phyloP scores from a whole-genome alignment of 2,329 filamentous ascomycete genomes.

The Paecilomyces dactylethromorphus region DNA sequence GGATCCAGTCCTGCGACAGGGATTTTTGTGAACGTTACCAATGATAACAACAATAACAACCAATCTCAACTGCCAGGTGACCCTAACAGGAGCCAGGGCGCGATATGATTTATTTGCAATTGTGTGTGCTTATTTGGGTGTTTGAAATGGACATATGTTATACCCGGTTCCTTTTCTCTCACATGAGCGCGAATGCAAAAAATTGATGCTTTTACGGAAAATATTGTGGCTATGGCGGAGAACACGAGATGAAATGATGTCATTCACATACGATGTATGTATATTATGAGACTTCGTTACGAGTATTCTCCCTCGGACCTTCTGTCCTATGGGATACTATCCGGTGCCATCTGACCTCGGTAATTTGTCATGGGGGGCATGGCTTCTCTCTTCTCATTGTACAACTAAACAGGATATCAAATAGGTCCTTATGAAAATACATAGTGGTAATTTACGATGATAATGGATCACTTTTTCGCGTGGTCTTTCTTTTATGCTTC shows the following conservation, averaged over 20 bases:
- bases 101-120: conserved; percentile 3
- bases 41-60: neutral
- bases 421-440: neutral
- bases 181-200: neutral
- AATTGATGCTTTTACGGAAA: neutral
- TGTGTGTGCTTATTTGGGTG: neutral
- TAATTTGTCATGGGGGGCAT: neutral
- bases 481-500: neutral
- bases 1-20: neutral
- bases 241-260: neutral
- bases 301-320: neutral
- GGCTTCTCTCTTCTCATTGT: neutral
- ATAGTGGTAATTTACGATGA: neutral
- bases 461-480: neutral
- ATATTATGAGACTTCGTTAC: neutral
- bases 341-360: neutral
- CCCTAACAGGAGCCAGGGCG: conserved; percentile 8
- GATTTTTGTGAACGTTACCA: neutral
- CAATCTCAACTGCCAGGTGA: conserved; percentile 2
- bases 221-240: neutral
- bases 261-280: neutral
- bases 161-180: neutral
- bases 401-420: neutral
- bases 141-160: neutral
- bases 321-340: neutral